Base-by-base conservation (phyloP, 805 yeast species). In the Tetrapisispora arboricola region DNA sequence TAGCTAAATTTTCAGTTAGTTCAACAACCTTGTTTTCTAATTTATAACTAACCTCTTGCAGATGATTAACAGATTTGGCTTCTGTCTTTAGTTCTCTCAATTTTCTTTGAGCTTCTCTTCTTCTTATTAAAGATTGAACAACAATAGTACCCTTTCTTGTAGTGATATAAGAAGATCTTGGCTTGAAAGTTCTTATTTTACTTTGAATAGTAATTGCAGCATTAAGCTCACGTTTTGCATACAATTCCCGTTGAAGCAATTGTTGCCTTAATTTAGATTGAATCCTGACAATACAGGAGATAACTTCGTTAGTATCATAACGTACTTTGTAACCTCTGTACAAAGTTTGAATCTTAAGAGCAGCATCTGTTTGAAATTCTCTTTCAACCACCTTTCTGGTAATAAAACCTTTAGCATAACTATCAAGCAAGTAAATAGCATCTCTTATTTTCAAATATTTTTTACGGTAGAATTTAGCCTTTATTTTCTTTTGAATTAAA, bases 1-100 rank as follows among this genome's bases (percentile, higher is more conserved):
- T 65, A 0, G 95, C 76, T 45, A 90, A 70, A 11, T 81, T 74
- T 56, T 90, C 94, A 3, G 96, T 90, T 51, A 92, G 75, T 63
- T 88, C 94, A 49, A 92, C 87, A n/a, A 94, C 96, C 70, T 94
- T 92, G 64, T 92, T 92, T 63, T 92, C 99, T 54, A 94, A 73
- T 60, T 83, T 78, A 65, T 86, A 92, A 54, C 94, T 87, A 30
- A 85, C 94, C 60, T 90, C 95, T 63, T 85, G 78, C 67, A 85
- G 73, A 57, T 82, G 94, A 58, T 81, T 80, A 34, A 86, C 94
- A 13, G 95, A 85, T 59, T 85, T 85, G 24, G 96, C 95, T 49
- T 92, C 97, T n/a, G 72, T 72, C 58, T 77, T 84, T 60, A 86
- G 68, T 43, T 69, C 64, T 47, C 67, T 65, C 51, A 84, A 75